Evolutionary conservation across 176 grass and related monocot genomes (phyloP).

Genomic region (Secale cereale): DNA sequence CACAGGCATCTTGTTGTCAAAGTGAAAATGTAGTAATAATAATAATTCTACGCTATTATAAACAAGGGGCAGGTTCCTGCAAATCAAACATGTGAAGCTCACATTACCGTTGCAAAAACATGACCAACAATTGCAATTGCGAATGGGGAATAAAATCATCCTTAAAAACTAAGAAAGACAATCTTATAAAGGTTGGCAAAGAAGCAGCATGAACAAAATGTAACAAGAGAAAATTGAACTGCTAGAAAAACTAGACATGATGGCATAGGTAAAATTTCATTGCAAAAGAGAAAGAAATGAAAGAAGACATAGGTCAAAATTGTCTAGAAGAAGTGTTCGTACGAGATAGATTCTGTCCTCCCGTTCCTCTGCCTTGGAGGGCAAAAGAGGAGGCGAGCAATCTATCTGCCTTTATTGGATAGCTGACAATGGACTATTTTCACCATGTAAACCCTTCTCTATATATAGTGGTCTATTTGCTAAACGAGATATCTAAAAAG

Average conservation of each 20-base stretch:
- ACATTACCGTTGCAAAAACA: neutral
- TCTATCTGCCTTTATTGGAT: constrained; percentile 30
- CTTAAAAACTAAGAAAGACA: neutral
- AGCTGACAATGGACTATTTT: neutral
- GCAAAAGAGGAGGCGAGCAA: constrained; percentile 31
- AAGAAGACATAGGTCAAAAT: neutral
- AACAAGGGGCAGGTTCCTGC: neutral
- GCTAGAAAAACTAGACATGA: neutral
- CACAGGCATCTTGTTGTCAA: constrained; percentile 29
- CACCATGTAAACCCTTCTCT: neutral
- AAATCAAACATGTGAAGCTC: neutral
- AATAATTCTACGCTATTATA: neutral
- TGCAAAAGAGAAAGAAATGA: neutral
- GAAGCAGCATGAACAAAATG: neutral
- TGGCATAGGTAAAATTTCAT: neutral
- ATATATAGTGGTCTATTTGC: constrained; percentile 25
- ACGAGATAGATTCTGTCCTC: constrained; percentile 26
- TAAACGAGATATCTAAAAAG: neutral
- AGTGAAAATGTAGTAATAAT: neutral
- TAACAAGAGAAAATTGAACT: neutral
- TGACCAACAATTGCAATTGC: neutral
- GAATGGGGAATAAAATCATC: neutral
- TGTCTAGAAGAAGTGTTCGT: neutral
- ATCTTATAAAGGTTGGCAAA: neutral
- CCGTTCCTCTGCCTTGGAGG: constrained; percentile 17